phyloP scores from a whole-genome alignment of 83 land plant genomes.

The Picea abies region DNA sequence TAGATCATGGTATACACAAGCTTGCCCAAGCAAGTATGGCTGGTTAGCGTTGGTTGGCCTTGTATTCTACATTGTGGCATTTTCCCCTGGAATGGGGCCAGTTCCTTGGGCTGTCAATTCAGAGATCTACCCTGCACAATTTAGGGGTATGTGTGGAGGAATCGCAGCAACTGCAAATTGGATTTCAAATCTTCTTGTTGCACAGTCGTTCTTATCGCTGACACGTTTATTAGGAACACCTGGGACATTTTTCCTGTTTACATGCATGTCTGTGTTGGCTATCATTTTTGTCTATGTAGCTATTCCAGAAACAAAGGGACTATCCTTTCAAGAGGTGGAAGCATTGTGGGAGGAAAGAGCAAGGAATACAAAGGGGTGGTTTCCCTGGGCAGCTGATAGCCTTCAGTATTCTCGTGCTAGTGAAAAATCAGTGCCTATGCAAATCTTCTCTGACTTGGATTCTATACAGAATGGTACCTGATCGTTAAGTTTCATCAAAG shows the following conservation, averaged over 20 bases:
- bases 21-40: conserved; percentile 86
- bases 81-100: conserved; percentile 95
- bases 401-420: conserved; percentile 13
- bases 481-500: no score
- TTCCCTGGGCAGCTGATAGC: conserved; percentile 9
- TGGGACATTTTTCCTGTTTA: conserved; percentile 71
- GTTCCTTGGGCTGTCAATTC: conserved; percentile 95
- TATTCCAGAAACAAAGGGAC: conserved; percentile 92
- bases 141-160: conserved; percentile 88
- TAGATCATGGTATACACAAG: conserved; percentile 51
- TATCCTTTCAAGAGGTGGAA: conserved; percentile 90
- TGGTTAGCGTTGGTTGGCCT: conserved; percentile 72
- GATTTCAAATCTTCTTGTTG: conserved; percentile 79
- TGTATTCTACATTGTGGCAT: conserved; percentile 69
- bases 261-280: conserved; percentile 46
- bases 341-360: conserved; percentile 57
- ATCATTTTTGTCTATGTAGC: conserved; percentile 47
- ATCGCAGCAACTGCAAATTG: conserved; percentile 94
- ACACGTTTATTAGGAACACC: conserved; percentile 72
- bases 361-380: conserved; percentile 10
- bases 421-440: conserved; percentile 19
- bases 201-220: conserved; percentile 76
- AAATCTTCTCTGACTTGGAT: conserved; percentile 12
- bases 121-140: conserved; percentile 85
- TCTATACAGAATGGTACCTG: no score